Base-by-base conservation (phyloP, 192 early-diverging fungal genomes). In the Rhizophlyctis rosea region DNA sequence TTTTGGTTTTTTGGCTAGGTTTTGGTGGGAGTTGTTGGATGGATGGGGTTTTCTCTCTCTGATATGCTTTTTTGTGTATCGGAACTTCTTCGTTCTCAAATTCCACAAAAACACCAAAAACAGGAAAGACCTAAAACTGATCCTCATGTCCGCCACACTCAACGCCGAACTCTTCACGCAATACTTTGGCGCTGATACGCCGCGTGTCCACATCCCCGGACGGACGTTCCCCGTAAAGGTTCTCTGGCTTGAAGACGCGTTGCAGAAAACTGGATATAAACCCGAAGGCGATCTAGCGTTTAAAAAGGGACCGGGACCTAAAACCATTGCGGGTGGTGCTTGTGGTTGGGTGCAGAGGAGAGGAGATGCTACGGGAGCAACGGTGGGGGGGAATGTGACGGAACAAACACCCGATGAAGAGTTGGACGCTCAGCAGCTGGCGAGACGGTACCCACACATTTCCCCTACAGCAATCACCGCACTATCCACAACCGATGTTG, bases 131-230 rank as follows among this genome's bases (percentile, higher is more conserved):
- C 67, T 95, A 28, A 77, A 78, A 28, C 67, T 95, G 16, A 81
- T 95, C 23, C 75, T 95, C 58, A 95, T 95, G 93, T 89, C 87
- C 54, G 93, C 93, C 27, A 95, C 93, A 0, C 78, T 92, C 62
- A 90, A 93, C 71, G 83, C 86, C 54, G 83, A 86, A 16, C 67
- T 85, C 32, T 95, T 95, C 70, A 78, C 86, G 0, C 49, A 47
- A 2, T 95, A 93, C 60, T 95, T 92, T 70, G 85, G 83, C 25
- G 51, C 27, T 64, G 66, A 39, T 86, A 80, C 53, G 83, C 76
- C 44, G 4, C 13, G 50, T 16, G 29, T 62, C 31, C 39, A 55
- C 28, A 52, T 91, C 78, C 76, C 87, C 74, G 79, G 79, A 33
- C 24, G 71, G 35, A 66, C 89, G 13, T 81, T 80, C 60, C 73